Evolutionary conservation across 768 basidiomycete species (phyloP).

Genomic region (Termitomyces heimii): DNA sequence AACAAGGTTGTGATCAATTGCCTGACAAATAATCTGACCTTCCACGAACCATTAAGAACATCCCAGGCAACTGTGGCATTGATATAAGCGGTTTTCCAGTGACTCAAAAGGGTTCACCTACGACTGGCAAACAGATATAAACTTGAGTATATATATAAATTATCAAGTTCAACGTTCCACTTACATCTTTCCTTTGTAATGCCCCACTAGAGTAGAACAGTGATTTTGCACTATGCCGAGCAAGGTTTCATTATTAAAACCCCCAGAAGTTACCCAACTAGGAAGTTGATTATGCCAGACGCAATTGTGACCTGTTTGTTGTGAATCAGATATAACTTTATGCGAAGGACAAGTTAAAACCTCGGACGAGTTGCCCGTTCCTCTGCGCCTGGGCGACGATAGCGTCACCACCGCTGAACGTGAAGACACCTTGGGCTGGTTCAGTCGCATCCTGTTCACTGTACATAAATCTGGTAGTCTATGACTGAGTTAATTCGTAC

Average conservation of each 20-base stretch:
- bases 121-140: neutral
- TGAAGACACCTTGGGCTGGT: constrained; percentile 39
- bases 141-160: neutral
- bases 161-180: too few species aligned
- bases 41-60: constrained; percentile 31
- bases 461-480: neutral
- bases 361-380: constrained; percentile 43
- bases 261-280: constrained; percentile 39
- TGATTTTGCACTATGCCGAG: constrained; percentile 43
- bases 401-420: constrained; percentile 37
- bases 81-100: constrained; percentile 13
- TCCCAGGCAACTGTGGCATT: constrained; percentile 31
- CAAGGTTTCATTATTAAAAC: constrained; percentile 32
- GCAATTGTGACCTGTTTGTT: constrained; percentile 35
- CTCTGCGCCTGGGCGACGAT: constrained; percentile 38
- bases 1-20: neutral
- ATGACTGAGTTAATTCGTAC: constrained; percentile 18
- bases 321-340: neutral
- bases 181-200: constrained; percentile 50
- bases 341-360: constrained; percentile 8
- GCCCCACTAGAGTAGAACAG: constrained; percentile 41
- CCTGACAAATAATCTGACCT: neutral
- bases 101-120: neutral
- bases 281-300: constrained; percentile 52
- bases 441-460: constrained; percentile 43